Base-by-base conservation (phyloP, 2,329 filamentous ascomycete genomes). In the Penicillium sp. region DNA sequence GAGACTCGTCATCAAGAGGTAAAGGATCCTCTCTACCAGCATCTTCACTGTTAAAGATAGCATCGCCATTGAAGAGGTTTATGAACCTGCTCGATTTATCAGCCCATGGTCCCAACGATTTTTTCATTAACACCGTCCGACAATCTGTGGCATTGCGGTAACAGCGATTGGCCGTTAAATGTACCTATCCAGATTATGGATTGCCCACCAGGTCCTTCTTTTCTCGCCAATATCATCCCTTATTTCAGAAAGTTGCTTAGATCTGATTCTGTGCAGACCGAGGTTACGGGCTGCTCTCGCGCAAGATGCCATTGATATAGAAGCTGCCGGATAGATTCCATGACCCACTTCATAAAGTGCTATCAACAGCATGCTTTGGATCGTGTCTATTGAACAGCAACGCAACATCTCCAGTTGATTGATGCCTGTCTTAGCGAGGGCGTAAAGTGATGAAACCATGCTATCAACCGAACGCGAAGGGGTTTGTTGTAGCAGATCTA, bases 151-250 rank as follows among this genome's bases (percentile, higher is more conserved):
- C 8, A 28, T 28, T 46, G 43, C 5, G 43, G 43, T 46, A 46
- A 28, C 3, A 26, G 13, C 28, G 43, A 14, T 13, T 46, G 33
- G 19, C 51, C 5, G 8, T 53, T 40, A 25, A 6, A 40, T 35
- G 30, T 25, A 53, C 51, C 51, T 53, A 53, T 53, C 51, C 4
- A 53, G 51, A 37, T 53, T 53, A 6, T 53, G 51, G 33, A 53
- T 26, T 53, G 51, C 51, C 51, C 51, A 53, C 51, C 51, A 53
- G n/a, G 51, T 53, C 51, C 51, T 53, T 53, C 51, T 53, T 53
- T 53, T 35, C 51, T 53, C 51, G 22, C 19, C 51, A 35, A 53
- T 19, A 2, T 53, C 33, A 53, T 53, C 7, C 5, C 6, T 35
- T 2, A 1, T 53, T 53, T 40, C 51, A 40, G 51, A 53, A 37